Conservation (phyloP, 2,329 filamentous ascomycete genomes). For the Cordyceps militaris region DNA sequence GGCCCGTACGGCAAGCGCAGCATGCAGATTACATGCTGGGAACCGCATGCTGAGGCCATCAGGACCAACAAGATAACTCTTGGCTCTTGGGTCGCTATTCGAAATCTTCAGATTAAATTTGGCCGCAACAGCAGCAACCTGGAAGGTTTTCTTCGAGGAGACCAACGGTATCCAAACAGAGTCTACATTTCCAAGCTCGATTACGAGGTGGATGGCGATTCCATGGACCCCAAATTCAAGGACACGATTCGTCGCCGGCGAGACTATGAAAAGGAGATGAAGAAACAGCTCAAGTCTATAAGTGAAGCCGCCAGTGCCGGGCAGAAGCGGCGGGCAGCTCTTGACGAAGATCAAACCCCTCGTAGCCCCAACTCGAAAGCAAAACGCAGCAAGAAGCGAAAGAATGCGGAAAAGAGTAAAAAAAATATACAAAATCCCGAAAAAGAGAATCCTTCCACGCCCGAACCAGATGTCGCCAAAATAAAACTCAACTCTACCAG, state of each 20-base stretch:
- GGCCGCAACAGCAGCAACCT: conserved; percentile 47
- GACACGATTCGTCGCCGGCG: conserved; percentile 56
- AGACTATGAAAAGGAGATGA: conserved; percentile 52
- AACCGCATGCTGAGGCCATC: conserved; percentile 57
- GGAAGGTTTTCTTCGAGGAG: conserved; percentile 65
- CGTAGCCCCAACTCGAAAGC: conserved; percentile 22
- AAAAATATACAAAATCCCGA: conserved; percentile 20
- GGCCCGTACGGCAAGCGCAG: conserved; percentile 69
- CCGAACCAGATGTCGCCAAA: not conserved
- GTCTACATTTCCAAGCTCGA: conserved; percentile 53
- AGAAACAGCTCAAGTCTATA: conserved; percentile 31
- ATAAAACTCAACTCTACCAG: conserved; percentile 4
- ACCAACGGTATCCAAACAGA: conserved; percentile 39
- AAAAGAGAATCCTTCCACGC: not conserved
- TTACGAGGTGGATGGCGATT: conserved; percentile 31
- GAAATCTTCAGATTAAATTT: conserved; percentile 65
- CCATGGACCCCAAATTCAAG: conserved; percentile 41
- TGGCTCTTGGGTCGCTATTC: conserved; percentile 58
- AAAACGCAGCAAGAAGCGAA: conserved; percentile 17
- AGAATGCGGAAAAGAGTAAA: conserved; percentile 11
- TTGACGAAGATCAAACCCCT: conserved; percentile 21
- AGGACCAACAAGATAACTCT: conserved; percentile 42
- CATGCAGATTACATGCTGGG: conserved; percentile 64
- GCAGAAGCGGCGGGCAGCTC: conserved; percentile 30
- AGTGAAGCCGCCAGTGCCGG: conserved; percentile 30